Percentiles rank a stretch among this genome's conserved stretches.
phyloP scores from a whole-genome alignment of 495 filamentous ascomycete species.

The Cudoniella acicularis region DNA sequence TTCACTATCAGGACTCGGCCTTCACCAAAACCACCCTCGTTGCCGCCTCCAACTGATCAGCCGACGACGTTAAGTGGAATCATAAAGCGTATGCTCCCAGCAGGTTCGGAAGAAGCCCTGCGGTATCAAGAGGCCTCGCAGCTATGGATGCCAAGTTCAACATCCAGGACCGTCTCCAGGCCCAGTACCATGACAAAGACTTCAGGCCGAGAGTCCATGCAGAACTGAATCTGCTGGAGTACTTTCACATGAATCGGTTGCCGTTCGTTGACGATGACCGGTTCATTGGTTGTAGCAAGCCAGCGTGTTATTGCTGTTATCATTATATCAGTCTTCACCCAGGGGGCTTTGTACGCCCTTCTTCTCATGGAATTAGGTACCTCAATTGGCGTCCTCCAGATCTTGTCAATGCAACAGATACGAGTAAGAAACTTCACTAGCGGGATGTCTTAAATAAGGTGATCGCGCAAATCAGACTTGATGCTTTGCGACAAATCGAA shows the following conservation, averaged over 20 bases:
- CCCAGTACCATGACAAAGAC: conserved; percentile 8
- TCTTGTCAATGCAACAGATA: conserved; percentile 3
- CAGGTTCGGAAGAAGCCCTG: neutral
- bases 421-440: conserved; percentile 13
- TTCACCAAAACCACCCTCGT: conserved; percentile 3
- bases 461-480: conserved; percentile 18
- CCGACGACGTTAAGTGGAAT: conserved; percentile 14
- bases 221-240: conserved; percentile 25
- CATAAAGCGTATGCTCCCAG: conserved; percentile 15
- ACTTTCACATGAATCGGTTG: conserved; percentile 20
- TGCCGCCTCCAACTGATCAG: conserved; percentile 13
- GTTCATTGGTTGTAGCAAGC: conserved; percentile 31
- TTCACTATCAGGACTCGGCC: conserved; percentile 11
- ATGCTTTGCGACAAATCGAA: conserved; percentile 19
- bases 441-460: conserved; percentile 23
- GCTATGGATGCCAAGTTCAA: conserved; percentile 15
- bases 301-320: conserved; percentile 30
- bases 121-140: conserved; percentile 12
- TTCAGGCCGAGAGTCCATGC: conserved; percentile 24
- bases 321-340: conserved; percentile 29
- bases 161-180: conserved; percentile 6
- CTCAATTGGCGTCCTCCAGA: conserved; percentile 26
- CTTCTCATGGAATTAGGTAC: conserved; percentile 25
- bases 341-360: conserved; percentile 22
- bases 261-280: conserved; percentile 22